These are phyloP conservation scores for Eucalyptus erythrocorys DNA, from an alignment of 345 rosid species.

Conservation along the genomic window DNA sequence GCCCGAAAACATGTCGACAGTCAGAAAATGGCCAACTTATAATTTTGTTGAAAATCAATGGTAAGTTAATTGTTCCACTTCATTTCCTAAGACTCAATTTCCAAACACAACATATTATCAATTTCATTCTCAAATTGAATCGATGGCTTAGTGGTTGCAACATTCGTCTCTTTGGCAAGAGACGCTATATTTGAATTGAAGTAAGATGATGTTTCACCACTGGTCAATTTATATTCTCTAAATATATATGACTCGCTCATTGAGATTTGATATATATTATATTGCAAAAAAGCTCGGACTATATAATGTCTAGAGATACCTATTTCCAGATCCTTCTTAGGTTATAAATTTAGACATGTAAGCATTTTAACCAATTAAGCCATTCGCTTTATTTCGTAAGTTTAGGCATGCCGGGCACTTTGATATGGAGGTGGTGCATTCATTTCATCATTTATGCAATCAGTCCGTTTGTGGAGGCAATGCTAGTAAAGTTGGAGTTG, in stretches of 20 bases:
- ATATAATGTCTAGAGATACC: fast-evolving
- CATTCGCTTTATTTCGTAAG: background rate
- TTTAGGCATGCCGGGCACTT: background rate
- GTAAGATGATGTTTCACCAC: fast-evolving
- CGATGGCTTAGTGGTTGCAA: fast-evolving
- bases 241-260: fast-evolving
- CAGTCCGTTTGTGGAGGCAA: background rate
- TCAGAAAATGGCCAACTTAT: background rate
- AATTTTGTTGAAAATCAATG: background rate
- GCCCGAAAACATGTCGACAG: fast-evolving
- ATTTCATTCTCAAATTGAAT: fast-evolving
- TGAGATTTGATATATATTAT: fast-evolving
- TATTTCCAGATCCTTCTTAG: fast-evolving
- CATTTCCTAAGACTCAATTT: fast-evolving
- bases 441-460: fast-evolving
- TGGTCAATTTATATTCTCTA: fast-evolving
- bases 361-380: background rate
- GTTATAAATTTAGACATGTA: background rate
- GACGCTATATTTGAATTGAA: fast-evolving
- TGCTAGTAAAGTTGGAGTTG: background rate
- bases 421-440: background rate
- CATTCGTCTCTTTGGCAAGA: background rate
- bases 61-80: fast-evolving
- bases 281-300: fast-evolving
- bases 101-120: fast-evolving